Evolutionary conservation across 345 rosid genomes (phyloP).

Genomic region (Gossypium arboreum): DNA sequence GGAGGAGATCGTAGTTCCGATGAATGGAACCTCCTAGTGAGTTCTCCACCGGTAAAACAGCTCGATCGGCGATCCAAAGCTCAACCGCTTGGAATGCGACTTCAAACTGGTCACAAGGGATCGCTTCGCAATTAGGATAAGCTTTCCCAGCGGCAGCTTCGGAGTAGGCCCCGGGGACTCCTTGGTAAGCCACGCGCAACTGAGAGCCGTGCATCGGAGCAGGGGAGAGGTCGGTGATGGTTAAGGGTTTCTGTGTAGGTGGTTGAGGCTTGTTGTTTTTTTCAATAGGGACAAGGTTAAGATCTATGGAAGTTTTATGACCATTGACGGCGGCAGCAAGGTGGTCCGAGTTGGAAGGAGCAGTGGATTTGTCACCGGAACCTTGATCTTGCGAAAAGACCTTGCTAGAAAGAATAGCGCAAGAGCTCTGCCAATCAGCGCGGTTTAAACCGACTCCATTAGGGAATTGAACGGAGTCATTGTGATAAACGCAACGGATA

Average conservation of each 20-base stretch:
- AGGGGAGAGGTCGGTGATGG: conserved; percentile 71
- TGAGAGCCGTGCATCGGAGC: conserved; percentile 89
- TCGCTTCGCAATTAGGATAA: conserved; percentile 84
- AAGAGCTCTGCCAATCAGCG: conserved; percentile 22
- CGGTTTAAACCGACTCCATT: conserved; percentile 19
- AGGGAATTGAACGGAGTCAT: conserved; percentile 18
- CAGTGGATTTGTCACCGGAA: conserved; percentile 11
- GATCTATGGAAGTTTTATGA: conserved; percentile 30
- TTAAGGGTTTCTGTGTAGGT: conserved; percentile 43
- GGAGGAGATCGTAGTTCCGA: conserved; percentile 90
- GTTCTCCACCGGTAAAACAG: conserved; percentile 88
- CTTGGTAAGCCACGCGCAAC: conserved; percentile 92
- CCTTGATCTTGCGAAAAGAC: conserved; percentile 13
- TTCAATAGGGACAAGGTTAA: conserved; percentile 54
- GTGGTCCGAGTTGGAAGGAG: neutral
- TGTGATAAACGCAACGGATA: neutral
- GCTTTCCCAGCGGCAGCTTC: conserved; percentile 99
- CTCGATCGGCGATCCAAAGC: conserved; percentile 98
- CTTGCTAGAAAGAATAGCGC: conserved; percentile 21
- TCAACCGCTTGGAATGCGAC: conserved; percentile 96
- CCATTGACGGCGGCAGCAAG: conserved; percentile 24
- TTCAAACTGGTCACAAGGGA: conserved; percentile 96
- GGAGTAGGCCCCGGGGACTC: conserved; percentile 96
- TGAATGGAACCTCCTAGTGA: conserved; percentile 97
- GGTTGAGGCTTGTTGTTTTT: conserved; percentile 22